Base-by-base conservation (phyloP, 257 asterid genomes). In the Fraxinus cuspidata region DNA sequence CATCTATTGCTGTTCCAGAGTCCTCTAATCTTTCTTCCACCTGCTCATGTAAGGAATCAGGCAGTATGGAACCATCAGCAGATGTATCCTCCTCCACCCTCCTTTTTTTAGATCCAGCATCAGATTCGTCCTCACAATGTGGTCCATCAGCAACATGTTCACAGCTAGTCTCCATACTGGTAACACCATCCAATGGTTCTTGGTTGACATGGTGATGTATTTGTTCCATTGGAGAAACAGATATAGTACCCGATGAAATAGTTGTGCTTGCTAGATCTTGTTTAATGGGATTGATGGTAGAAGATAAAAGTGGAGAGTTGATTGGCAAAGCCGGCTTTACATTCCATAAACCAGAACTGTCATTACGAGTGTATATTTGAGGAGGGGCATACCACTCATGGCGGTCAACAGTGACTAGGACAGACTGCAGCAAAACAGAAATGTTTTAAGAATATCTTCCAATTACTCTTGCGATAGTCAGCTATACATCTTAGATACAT, bases 311-410 rank as follows among this genome's bases (percentile, higher is more conserved):
- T 21, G 96, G 90, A 80, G 93, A 84, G 69, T 89, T 88, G 65
- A 83, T 78, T 51, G 90, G 94, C 82, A 96, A 83, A 68, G 94
- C 96, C 71, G 88, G 89, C 86, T 93, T 93, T 31, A 85, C 78
- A 21, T 82, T 82, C 99, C 99, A 96, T 72, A 96, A 79, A 68
- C 99, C 99, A 38, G 99, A 86, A 81, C 86, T 80, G 83, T 93
- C 99, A 84, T 93, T 83, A 58, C 98, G 99, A 51, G 92, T 89
- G 81, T 92, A 96, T 81, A 90, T 83, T 74, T 88, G 97, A 71
- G 99, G 98, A 74, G 92, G 89, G 51, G 99, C 97, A 87, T 96
- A 93, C 99, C 99, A 96, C 84, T 96, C 98, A 81, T 93, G 98
- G 76, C 98, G 95, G 75, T 96, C 99, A 77, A 96, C 83, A 60